Conservation (phyloP, 306 rosid species). For the Rosa chinensis region DNA sequence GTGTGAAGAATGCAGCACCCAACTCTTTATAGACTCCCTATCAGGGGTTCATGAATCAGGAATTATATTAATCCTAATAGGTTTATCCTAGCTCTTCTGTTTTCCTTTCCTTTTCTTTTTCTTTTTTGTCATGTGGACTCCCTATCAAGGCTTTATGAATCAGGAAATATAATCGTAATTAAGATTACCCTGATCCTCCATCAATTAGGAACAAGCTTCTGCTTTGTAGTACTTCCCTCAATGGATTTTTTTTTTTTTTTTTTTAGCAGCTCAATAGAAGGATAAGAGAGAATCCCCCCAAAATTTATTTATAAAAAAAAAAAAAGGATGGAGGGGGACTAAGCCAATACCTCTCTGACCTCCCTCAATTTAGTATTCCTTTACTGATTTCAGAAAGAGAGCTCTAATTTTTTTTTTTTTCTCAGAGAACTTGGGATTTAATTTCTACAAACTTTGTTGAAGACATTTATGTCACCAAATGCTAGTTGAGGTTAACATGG, state of each 20-base stretch:
- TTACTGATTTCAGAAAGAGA: too few species aligned
- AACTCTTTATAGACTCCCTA: neutral
- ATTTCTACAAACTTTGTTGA: too few species aligned
- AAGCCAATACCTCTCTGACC: too few species aligned
- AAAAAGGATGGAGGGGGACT: too few species aligned
- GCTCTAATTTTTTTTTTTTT: too few species aligned
- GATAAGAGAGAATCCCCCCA: too few species aligned
- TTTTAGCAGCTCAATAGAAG: too few species aligned
- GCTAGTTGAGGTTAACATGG: neutral
- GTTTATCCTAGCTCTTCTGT: neutral
- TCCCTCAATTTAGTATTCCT: too few species aligned
- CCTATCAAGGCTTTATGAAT: neutral
- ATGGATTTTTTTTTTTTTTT: too few species aligned
- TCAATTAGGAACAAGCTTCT: neutral
- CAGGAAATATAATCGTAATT: neutral
- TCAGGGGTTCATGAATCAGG: neutral
- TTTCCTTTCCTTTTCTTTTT: neutral
- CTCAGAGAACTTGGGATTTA: neutral
- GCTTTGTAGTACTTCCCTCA: neutral
- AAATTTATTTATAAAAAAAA: too few species aligned
- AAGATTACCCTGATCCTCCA: neutral
- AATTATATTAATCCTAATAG: neutral
- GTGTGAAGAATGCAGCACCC: neutral
- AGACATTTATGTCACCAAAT: neutral
- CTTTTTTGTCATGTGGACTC: too few species aligned